These are phyloP conservation scores for Pichia californica DNA, from an alignment of 805 yeast genomes.

Conservation along the genomic window DNA sequence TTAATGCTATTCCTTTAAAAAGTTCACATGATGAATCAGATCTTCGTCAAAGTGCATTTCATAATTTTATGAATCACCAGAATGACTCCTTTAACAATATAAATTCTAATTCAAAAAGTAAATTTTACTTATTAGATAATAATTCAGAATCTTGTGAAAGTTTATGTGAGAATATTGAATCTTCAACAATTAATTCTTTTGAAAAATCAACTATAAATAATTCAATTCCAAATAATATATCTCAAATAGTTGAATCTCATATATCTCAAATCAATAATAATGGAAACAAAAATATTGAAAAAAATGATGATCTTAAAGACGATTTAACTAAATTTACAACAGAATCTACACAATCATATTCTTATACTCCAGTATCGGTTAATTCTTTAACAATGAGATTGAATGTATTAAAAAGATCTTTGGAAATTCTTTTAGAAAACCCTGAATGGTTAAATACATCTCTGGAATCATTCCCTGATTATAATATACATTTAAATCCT, in stretches of 20 bases:
- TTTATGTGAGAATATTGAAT: not conserved
- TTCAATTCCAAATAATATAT: no score
- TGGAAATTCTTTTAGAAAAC: constrained; percentile 64
- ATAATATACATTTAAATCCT: not conserved
- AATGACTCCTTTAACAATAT: constrained; percentile 4
- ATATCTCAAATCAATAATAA: no score
- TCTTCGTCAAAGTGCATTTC: constrained; percentile 4
- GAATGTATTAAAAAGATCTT: constrained; percentile 66
- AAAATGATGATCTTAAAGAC: not conserved
- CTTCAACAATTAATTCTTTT: not conserved
- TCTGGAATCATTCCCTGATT: constrained; percentile 12
- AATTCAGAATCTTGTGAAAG: constrained; percentile 11
- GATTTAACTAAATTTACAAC: constrained; percentile 51
- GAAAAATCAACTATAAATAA: not conserved
- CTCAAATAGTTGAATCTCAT: not conserved
- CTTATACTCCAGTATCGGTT: constrained; percentile 77
- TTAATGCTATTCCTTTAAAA: not conserved
- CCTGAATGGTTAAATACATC: constrained; percentile 38
- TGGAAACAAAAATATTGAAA: not conserved
- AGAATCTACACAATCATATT: constrained; percentile 78
- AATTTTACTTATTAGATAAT: constrained; percentile 13
- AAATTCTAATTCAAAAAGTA: constrained; percentile 3
- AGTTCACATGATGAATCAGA: not conserved
- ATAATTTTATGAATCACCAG: constrained; percentile 7
- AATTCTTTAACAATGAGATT: constrained; percentile 71